These are phyloP conservation scores for Arctium minus DNA, from an alignment of 129 eudicot species.

Conservation along the genomic window DNA sequence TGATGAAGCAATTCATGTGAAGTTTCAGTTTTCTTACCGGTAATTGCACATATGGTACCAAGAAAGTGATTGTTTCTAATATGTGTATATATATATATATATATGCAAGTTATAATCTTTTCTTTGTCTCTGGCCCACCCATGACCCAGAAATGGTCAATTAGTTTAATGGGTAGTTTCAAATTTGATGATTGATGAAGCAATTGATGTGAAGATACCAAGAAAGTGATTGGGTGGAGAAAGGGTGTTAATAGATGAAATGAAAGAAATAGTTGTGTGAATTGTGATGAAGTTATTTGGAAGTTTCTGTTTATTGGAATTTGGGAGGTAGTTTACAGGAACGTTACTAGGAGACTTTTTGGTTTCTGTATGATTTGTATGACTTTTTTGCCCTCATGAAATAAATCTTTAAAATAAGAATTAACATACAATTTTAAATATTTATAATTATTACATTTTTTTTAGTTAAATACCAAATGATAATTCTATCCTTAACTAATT, in stretches of 20 bases:
- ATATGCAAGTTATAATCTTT: no score
- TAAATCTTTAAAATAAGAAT: no score
- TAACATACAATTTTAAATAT: no score
- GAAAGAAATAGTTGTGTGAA: no score
- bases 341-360: background rate
- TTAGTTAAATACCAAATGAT: background rate
- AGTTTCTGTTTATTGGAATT: background rate
- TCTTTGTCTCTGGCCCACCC: no score
- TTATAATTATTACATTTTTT: no score
- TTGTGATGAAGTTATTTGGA: background rate
- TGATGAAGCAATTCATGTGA: no score
- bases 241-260: no score
- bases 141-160: background rate
- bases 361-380: background rate
- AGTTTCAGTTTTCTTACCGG: no score
- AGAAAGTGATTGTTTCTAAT: no score
- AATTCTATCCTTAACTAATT: background rate
- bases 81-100: no score
- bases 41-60: no score
- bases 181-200: background rate
- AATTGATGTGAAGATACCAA: background rate
- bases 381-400: background rate
- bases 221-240: background rate
- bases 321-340: background rate
- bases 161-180: background rate